phyloP scores from a whole-genome alignment of 495 filamentous ascomycete genomes.

The Xylona heveae region DNA sequence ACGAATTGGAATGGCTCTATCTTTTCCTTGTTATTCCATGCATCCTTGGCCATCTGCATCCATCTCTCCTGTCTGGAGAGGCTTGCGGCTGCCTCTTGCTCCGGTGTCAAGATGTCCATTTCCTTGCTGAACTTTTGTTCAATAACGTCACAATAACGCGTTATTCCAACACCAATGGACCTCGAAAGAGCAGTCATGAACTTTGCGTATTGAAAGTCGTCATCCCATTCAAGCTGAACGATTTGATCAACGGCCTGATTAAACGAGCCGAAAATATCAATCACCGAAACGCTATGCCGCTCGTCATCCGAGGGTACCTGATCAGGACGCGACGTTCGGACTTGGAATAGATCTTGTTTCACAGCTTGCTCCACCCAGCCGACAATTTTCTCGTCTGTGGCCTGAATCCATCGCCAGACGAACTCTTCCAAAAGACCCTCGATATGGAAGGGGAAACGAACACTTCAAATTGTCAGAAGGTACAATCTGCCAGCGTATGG shows the following conservation, averaged over 20 bases:
- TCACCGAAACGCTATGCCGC: slow-evolving; percentile 77
- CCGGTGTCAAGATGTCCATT: slow-evolving; percentile 76
- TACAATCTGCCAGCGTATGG: neutral
- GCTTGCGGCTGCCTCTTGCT: slow-evolving; percentile 56
- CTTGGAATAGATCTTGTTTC: slow-evolving; percentile 64
- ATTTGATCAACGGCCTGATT: slow-evolving; percentile 78
- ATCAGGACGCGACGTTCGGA: slow-evolving; percentile 35
- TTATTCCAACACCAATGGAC: slow-evolving; percentile 60
- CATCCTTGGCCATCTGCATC: slow-evolving; percentile 80
- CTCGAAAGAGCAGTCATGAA: slow-evolving; percentile 96
- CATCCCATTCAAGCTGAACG: slow-evolving; percentile 70
- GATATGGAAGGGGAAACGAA: slow-evolving; percentile 60
- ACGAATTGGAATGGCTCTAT: slow-evolving; percentile 97
- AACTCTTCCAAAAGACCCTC: slow-evolving; percentile 75
- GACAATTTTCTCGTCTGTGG: slow-evolving; percentile 56
- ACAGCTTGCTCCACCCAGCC: slow-evolving; percentile 79
- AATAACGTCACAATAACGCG: slow-evolving; percentile 77
- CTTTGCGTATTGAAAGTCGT: slow-evolving; percentile 80
- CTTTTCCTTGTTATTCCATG: slow-evolving; percentile 84
- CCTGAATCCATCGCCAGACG: slow-evolving; percentile 84
- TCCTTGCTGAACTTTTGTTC: slow-evolving; percentile 75
- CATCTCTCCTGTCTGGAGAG: slow-evolving; percentile 82
- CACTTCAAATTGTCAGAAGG: slow-evolving; percentile 11
- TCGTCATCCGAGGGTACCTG: slow-evolving; percentile 54
- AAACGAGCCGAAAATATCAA: slow-evolving; percentile 88